Percentiles rank a stretch among this genome's conserved stretches.
These are phyloP conservation scores for Torulaspora maleeae DNA, from an alignment of 805 yeast species.

Conservation along the genomic window DNA sequence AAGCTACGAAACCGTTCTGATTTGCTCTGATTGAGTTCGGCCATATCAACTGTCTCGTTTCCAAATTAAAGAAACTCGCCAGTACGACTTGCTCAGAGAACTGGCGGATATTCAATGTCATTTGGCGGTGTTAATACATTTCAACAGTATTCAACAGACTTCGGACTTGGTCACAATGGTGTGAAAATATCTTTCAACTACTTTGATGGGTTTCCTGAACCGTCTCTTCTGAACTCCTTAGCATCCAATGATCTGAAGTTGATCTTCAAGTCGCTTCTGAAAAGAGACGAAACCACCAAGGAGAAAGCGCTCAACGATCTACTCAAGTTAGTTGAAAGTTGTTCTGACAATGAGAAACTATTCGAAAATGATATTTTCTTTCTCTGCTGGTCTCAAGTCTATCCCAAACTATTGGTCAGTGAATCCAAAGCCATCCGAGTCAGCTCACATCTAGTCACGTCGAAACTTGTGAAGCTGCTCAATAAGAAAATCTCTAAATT, in stretches of 20 bases:
- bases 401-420: constrained; percentile 73
- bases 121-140: constrained; percentile 29
- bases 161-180: constrained; percentile 40
- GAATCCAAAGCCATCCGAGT: constrained; percentile 61
- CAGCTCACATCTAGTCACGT: constrained; percentile 61
- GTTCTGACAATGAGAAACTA: constrained; percentile 15
- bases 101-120: constrained; percentile 21
- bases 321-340: constrained; percentile 31
- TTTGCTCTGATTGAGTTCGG: neutral
- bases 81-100: neutral
- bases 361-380: constrained; percentile 50
- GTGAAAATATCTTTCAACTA: constrained; percentile 64
- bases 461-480: constrained; percentile 44
- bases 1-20: neutral
- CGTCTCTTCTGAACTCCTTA: constrained; percentile 45
- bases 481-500: constrained; percentile 60
- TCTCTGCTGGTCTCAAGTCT: constrained; percentile 74
- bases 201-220: constrained; percentile 74
- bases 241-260: constrained; percentile 43
- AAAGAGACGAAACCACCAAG: constrained; percentile 78
- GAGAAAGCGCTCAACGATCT: constrained; percentile 70
- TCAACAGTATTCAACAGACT: constrained; percentile 26
- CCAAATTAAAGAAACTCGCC: neutral
- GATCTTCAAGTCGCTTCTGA: constrained; percentile 69
- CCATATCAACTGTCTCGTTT: too few relatives aligned